Conservation (phyloP, 2,329 filamentous ascomycete species). For the Calonectria hongkongensis region DNA sequence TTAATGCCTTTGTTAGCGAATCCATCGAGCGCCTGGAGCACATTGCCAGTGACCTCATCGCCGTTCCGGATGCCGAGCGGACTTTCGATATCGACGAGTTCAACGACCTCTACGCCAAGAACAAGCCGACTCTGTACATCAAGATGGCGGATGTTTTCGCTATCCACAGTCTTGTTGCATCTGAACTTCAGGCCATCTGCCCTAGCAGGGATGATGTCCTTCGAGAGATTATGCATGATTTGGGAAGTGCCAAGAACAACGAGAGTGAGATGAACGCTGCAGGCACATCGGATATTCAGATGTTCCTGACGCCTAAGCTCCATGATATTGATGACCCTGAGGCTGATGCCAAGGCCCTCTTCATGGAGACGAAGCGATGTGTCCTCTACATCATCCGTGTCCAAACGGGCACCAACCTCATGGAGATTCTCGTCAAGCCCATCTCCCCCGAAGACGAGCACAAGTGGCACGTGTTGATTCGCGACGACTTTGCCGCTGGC, state of each 20-base stretch:
- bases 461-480: constrained; percentile 88
- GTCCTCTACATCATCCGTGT: constrained; percentile 98
- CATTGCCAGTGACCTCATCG: constrained; percentile 86
- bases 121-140: constrained; percentile 98
- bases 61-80: constrained; percentile 88
- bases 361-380: constrained; percentile 98
- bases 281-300: constrained; percentile 90
- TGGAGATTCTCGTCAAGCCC: constrained; percentile 95
- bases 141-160: constrained; percentile 99
- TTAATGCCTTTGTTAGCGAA: constrained; percentile 93
- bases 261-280: constrained; percentile 94
- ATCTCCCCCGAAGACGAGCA: constrained; percentile 91
- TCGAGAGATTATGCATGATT: constrained; percentile 92
- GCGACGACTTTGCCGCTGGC: constrained; percentile 84
- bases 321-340: constrained; percentile 95
- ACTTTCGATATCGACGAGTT: constrained; percentile 99
- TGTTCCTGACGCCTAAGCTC: constrained; percentile 92
- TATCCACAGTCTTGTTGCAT: constrained; percentile 90
- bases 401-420: constrained; percentile 91
- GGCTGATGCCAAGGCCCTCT: constrained; percentile 91
- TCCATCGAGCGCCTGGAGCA: constrained; percentile 86
- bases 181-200: constrained; percentile 86
- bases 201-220: constrained; percentile 89
- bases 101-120: constrained; percentile 97
- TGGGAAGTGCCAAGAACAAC: constrained; percentile 97